A percentile compares a stretch with the other conserved stretches of the same genome.
phyloP scores from a whole-genome alignment of 768 basidiomycete species.

The Phylloporus scabripes region DNA sequence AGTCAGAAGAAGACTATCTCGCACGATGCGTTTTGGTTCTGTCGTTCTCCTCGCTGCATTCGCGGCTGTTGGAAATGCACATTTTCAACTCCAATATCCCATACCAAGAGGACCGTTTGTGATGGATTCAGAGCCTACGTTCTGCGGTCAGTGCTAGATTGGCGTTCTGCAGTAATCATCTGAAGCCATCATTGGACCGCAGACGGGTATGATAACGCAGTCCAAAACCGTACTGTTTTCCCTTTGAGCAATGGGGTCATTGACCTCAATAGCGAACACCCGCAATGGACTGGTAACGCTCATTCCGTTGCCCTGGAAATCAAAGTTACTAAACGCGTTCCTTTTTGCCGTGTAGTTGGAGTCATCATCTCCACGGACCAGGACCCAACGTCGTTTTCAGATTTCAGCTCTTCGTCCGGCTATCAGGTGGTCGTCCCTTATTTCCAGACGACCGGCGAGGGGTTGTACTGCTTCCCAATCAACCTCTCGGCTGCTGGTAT shows the following conservation, averaged over 20 bases:
- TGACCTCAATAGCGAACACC: conserved; percentile 20
- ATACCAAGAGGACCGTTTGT: background rate
- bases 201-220: conserved; percentile 48
- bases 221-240: conserved; percentile 59
- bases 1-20: background rate
- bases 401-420: conserved; percentile 47
- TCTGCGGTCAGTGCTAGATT: conserved; percentile 46
- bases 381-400: conserved; percentile 56
- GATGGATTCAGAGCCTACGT: conserved; percentile 35
- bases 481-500: conserved; percentile 42
- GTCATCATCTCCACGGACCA: conserved; percentile 48
- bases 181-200: background rate
- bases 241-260: conserved; percentile 61
- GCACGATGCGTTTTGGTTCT: conserved; percentile 32
- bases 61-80: conserved; percentile 46
- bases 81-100: conserved; percentile 80
- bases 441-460: conserved; percentile 50
- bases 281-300: background rate
- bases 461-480: conserved; percentile 60
- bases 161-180: background rate
- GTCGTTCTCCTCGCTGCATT: conserved; percentile 34
- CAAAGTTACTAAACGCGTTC: background rate
- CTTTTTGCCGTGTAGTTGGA: conserved; percentile 36
- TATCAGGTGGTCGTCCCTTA: conserved; percentile 34
- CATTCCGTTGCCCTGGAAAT: background rate